These are phyloP conservation scores for Fusarium longipes DNA, from an alignment of 2,329 filamentous ascomycete genomes.

Conservation along the genomic window DNA sequence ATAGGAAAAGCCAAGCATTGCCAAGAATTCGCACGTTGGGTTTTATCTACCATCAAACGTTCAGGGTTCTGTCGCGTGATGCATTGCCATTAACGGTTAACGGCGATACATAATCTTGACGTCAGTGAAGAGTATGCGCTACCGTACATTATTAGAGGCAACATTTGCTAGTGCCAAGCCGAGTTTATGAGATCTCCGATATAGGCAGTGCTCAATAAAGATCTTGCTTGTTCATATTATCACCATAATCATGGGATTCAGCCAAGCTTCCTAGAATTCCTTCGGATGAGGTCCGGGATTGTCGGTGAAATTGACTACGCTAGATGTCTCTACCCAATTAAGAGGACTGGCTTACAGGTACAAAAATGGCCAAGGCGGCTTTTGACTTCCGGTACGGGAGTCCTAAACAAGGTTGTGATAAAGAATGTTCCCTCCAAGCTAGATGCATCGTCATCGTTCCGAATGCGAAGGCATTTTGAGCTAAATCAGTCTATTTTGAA, in stretches of 20 bases:
- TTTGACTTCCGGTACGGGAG: neutral
- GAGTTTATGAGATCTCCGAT: neutral
- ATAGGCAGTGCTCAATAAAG: neutral
- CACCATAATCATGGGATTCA: neutral
- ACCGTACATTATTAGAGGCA: neutral
- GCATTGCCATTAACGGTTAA: neutral
- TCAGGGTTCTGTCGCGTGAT: neutral
- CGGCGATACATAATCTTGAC: neutral
- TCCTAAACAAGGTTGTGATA: too few relatives aligned
- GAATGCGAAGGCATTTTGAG: neutral
- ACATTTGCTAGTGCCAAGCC: too few relatives aligned
- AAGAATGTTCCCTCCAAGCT: neutral
- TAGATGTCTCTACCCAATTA: neutral
- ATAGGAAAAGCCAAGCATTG: neutral
- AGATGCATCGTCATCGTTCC: neutral
- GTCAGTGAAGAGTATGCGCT: neutral
- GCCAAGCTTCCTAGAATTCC: neutral
- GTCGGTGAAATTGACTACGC: neutral
- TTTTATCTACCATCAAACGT: neutral
- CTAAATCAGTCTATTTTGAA: too few relatives aligned
- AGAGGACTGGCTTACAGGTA: neutral
- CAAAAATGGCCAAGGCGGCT: too few relatives aligned
- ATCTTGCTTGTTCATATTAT: neutral
- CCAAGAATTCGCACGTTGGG: rapidly evolving
- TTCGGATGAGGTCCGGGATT: too few relatives aligned